Percentiles rank a stretch among this genome's conserved stretches.
Evolutionary conservation across 257 asterid genomes (phyloP).

Genomic region (Gentiana macrophylla): DNA sequence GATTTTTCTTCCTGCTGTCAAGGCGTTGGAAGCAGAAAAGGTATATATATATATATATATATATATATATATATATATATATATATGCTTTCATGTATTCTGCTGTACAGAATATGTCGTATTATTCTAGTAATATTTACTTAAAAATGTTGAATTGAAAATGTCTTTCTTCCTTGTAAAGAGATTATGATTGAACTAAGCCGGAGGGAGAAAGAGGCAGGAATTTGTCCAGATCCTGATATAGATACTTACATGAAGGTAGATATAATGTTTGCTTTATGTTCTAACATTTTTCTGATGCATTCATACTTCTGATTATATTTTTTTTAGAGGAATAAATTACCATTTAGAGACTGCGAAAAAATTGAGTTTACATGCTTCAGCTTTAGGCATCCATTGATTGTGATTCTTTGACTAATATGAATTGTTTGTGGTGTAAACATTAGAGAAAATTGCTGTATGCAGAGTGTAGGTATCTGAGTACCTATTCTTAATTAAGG

Average conservation of each 20-base stretch:
- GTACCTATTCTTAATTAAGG: too few relatives aligned
- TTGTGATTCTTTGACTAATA: too few relatives aligned
- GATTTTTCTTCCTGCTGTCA: constrained; percentile 28
- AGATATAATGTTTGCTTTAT: constrained; percentile 2
- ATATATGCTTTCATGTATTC: too few relatives aligned
- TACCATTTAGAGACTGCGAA: too few relatives aligned
- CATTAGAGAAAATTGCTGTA: too few relatives aligned
- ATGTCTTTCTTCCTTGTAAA: constrained; percentile 7
- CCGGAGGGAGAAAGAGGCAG: constrained; percentile 60
- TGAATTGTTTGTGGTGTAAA: too few relatives aligned
- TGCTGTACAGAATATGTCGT: neutral
- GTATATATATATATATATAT: neutral
- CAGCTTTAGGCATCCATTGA: too few relatives aligned
- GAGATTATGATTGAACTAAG: constrained; percentile 74
- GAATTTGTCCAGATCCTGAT: constrained; percentile 69
- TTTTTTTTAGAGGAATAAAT: too few relatives aligned
- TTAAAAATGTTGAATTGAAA: neutral
- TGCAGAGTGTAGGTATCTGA: too few relatives aligned
- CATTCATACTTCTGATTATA: too few relatives aligned
- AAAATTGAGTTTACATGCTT: too few relatives aligned
- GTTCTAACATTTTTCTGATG: neutral
- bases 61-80: too few relatives aligned
- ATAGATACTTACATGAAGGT: constrained; percentile 94
- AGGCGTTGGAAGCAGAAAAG: constrained; percentile 24
- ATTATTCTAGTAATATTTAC: neutral